A percentile compares a stretch with the other conserved stretches of the same genome.
phyloP scores from a whole-genome alignment of 1,284 basidiomycete species.

The Puccinia horiana region DNA sequence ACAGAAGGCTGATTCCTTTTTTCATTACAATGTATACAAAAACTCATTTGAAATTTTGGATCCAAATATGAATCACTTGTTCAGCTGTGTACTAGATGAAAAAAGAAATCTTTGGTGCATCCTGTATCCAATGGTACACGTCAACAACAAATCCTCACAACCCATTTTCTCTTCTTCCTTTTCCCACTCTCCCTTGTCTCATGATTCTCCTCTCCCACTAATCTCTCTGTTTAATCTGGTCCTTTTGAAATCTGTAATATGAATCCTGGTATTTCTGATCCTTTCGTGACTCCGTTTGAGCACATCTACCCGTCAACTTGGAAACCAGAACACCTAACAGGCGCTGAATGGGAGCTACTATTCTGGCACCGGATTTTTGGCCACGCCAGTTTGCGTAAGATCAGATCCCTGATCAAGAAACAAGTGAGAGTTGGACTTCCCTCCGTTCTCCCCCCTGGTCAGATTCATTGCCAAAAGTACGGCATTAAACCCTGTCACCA shows the following conservation, averaged over 20 bases:
- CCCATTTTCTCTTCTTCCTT: background rate
- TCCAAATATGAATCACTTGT: background rate
- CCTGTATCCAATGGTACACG: background rate
- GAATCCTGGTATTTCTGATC: background rate
- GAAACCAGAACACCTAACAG: background rate
- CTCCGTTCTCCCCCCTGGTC: background rate
- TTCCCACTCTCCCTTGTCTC: no score
- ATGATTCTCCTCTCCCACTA: no score
- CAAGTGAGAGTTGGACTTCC: background rate
- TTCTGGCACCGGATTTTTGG: constrained; percentile 11
- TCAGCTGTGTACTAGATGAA: background rate
- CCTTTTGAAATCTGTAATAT: background rate
- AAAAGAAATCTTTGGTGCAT: background rate
- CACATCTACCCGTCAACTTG: background rate
- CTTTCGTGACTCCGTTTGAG: background rate
- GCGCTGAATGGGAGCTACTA: background rate
- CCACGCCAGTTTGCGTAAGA: background rate
- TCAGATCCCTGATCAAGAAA: background rate
- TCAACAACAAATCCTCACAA: background rate
- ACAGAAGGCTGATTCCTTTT: background rate
- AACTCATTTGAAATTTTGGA: background rate
- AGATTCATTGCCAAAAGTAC: background rate
- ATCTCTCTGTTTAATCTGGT: no score
- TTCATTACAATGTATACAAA: background rate
- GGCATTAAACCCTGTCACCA: background rate